Conservation (phyloP, 2,329 filamentous ascomycete genomes). For the Xylariaceae sp. region DNA sequence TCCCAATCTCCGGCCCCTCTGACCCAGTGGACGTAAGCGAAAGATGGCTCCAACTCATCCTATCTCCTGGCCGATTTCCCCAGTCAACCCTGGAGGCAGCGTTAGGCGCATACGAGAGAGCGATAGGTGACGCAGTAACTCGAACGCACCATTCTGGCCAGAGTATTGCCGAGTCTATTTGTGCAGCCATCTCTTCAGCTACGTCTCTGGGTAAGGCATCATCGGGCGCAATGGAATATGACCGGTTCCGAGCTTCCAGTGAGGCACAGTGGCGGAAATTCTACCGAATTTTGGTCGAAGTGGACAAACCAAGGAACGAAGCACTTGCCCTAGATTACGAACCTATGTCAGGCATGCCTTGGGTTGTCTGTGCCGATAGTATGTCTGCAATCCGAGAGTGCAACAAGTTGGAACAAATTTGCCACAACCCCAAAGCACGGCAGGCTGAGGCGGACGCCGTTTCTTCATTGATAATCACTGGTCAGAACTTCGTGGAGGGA, state of each 20-base stretch:
- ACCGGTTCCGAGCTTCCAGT: slow-evolving; percentile 66
- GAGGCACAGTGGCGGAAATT: slow-evolving; percentile 87
- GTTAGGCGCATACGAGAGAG: slow-evolving; percentile 73
- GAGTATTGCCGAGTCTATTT: slow-evolving; percentile 70
- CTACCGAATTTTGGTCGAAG: slow-evolving; percentile 76
- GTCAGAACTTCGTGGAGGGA: slow-evolving; percentile 62
- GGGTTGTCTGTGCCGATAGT: slow-evolving; percentile 79
- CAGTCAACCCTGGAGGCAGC: slow-evolving; percentile 76
- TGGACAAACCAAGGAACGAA: slow-evolving; percentile 82
- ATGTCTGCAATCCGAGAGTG: slow-evolving; percentile 75
- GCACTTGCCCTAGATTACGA: slow-evolving; percentile 75
- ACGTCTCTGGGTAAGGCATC: slow-evolving; percentile 58
- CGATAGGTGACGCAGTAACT: slow-evolving; percentile 41
- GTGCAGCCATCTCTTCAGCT: slow-evolving; percentile 63
- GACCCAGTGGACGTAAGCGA: slow-evolving; percentile 69
- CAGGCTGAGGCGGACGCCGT: slow-evolving; percentile 41
- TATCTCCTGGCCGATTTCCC: slow-evolving; percentile 79
- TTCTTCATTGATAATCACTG: slow-evolving; percentile 62
- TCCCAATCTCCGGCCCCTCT: slow-evolving; percentile 54
- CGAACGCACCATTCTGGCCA: slow-evolving; percentile 40
- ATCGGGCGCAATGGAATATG: slow-evolving; percentile 65
- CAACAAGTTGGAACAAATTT: slow-evolving; percentile 69
- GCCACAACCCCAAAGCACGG: slow-evolving; percentile 61
- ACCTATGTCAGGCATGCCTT: slow-evolving; percentile 63
- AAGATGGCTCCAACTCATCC: slow-evolving; percentile 79